phyloP scores from a whole-genome alignment of 169 alveolate species.

The Eimeria necatrix region DNA sequence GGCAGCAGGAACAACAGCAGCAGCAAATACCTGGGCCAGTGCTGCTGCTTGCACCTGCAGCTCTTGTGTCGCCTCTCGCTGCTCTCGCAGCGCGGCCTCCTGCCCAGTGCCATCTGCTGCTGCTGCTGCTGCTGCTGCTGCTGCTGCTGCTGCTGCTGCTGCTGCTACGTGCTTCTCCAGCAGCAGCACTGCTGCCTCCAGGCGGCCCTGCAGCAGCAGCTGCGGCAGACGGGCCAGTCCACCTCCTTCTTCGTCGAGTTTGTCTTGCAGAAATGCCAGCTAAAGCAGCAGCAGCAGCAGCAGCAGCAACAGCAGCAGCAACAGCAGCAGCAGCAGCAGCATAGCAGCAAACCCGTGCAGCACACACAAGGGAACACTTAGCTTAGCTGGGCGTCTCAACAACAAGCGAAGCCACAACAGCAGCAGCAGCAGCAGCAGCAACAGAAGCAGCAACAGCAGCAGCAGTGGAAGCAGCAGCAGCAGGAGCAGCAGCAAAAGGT shows the following conservation, averaged over 20 bases:
- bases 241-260: background rate
- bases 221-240: slow-evolving; percentile 12
- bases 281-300: slow-evolving; percentile 55
- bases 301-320: background rate
- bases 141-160: slow-evolving; percentile 40
- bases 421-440: background rate
- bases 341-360: background rate
- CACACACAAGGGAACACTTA: background rate
- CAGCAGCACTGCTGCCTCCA: slow-evolving; percentile 48
- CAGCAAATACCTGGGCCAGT: slow-evolving; percentile 27
- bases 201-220: slow-evolving; percentile 72
- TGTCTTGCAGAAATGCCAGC: slow-evolving; percentile 43
- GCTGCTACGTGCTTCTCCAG: slow-evolving; percentile 55
- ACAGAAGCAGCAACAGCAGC: background rate
- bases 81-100: background rate
- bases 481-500: background rate
- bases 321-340: slow-evolving; percentile 22
- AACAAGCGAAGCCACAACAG: background rate
- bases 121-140: slow-evolving; percentile 1
- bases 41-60: slow-evolving; percentile 55
- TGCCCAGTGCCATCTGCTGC: background rate
- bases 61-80: slow-evolving; percentile 14
- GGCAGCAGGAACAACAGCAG: background rate
- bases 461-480: background rate
- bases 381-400: background rate